Conservation (phyloP, 148 eudicot genomes). For the Cornus controversa region DNA sequence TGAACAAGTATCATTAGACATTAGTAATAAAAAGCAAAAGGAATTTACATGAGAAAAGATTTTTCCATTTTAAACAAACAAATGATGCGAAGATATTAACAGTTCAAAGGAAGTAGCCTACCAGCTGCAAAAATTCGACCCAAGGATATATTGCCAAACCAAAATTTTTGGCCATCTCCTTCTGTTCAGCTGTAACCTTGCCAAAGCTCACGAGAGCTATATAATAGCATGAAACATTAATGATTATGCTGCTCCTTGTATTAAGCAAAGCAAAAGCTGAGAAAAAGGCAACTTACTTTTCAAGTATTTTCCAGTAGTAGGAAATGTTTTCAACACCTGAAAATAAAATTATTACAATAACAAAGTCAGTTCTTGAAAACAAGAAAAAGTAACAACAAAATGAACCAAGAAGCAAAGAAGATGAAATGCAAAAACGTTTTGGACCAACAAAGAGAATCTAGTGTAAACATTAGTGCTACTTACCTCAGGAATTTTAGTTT, state of each 20-base stretch:
- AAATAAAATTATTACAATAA: neutral
- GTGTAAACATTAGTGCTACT: neutral
- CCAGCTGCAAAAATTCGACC: slow-evolving; percentile 60
- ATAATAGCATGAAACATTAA: slow-evolving; percentile 11
- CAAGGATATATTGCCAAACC: slow-evolving; percentile 53
- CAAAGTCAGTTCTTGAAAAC: neutral
- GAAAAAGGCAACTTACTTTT: slow-evolving; percentile 45
- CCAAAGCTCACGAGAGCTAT: slow-evolving; percentile 74
- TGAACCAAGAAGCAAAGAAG: slow-evolving; percentile 1
- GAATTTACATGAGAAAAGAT: neutral
- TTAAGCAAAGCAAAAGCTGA: neutral
- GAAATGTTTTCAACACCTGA: slow-evolving; percentile 62
- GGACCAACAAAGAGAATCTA: slow-evolving; percentile 3
- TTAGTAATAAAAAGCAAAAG: neutral
- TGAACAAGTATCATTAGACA: neutral
- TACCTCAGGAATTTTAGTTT: slow-evolving; percentile 82
- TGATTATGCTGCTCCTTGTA: neutral
- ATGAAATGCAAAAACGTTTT: neutral
- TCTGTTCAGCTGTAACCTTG: slow-evolving; percentile 40
- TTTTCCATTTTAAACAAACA: neutral
- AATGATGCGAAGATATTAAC: neutral
- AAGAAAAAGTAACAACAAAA: neutral
- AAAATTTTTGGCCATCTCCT: slow-evolving; percentile 35
- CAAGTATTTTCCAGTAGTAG: slow-evolving; percentile 42
- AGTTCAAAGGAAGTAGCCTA: slow-evolving; percentile 19